Evolutionary conservation across 2,329 filamentous ascomycete genomes (phyloP), one percentile per base, ranked within the genome.

Genomic region (Orbilia quercus): DNA sequence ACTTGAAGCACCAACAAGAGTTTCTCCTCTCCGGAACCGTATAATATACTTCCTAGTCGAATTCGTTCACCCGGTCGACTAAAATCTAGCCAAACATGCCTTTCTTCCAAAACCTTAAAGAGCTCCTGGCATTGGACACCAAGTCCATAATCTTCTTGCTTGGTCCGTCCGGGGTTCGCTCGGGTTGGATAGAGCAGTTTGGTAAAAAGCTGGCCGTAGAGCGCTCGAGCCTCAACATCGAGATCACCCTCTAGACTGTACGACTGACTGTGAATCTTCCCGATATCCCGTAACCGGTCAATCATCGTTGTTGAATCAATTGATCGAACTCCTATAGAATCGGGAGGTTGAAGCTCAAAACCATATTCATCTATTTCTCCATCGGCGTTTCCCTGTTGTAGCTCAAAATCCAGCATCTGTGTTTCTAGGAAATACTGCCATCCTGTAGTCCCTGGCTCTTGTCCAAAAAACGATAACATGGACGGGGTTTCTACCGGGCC

Each of bases 41-140:
- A 92, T 1, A 92, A 80, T 44, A 91, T 84, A 80, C 91, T 89
- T 5, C 90, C 90, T 0, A 92, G 82, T 11, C 89, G 84, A 67
- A 92, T 89, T 38, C 90, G 85, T 89, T 89, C 91, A 78, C 91
- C 89, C 5, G 91, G 87, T 31, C 88, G 84, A 18, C 88, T 89
- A 75, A 92, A 90, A 79, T 92, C 89, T 57, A 90, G 85, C 90
- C 90, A 92, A 48, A 90, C 85, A 64, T 89, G 88, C 60, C 87
- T 84, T 6, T 86, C 82, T 0, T 85, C 86, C 47, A 92, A 83
- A 7, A 89, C 85, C 78, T 87, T 87, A 48, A 91, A 84, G 16
- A 92, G 81, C 2, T 87, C 85, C 75, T 88, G 84, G 64, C 91
- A 91, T 78, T 92, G 90, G 36, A 90, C 87, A 45, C 88, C 84